Conservation (phyloP, 2,329 filamentous ascomycete species). For the Curvularia spicifera region DNA sequence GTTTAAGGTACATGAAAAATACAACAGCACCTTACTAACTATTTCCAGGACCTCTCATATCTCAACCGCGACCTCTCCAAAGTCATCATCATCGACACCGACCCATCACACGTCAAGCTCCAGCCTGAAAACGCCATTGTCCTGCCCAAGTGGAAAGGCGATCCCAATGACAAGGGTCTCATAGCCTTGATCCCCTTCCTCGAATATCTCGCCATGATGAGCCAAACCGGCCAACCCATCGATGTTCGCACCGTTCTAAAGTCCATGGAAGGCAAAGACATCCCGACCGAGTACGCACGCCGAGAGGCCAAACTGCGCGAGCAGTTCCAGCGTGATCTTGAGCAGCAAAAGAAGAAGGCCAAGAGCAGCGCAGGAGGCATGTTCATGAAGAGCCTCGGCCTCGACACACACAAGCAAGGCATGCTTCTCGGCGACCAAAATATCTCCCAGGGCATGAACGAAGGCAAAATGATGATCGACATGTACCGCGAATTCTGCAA, state of each 20-base stretch:
- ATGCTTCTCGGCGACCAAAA: conserved; percentile 61
- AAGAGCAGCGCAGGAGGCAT: conserved; percentile 69
- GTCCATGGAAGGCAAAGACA: conserved; percentile 87
- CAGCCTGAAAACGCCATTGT: conserved; percentile 98
- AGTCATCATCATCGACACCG: conserved; percentile 91
- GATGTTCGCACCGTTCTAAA: conserved; percentile 87
- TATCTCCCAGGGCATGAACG: conserved; percentile 76
- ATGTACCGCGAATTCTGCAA: conserved; percentile 90
- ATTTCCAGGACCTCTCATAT: conserved; percentile 84
- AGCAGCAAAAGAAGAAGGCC: conserved; percentile 68
- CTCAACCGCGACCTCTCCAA: conserved; percentile 95
- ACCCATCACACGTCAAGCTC: conserved; percentile 77
- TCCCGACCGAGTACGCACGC: conserved; percentile 86
- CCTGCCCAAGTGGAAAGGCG: conserved; percentile 86
- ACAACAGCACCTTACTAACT: conserved; percentile 19
- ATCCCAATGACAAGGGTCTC: conserved; percentile 81
- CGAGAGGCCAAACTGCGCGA: conserved; percentile 85
- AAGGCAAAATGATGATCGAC: conserved; percentile 97
- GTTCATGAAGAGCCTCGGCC: conserved; percentile 74
- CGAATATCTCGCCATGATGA: conserved; percentile 93
- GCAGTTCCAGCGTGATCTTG: conserved; percentile 81
- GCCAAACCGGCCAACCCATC: conserved; percentile 64
- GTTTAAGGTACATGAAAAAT: conserved; percentile 15
- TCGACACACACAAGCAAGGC: conserved; percentile 69
- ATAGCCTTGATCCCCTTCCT: conserved; percentile 93